Evolutionary conservation across 257 asterid species (phyloP), one percentile per base, ranked within the genome.

Genomic region (Anisodus tanguticus): DNA sequence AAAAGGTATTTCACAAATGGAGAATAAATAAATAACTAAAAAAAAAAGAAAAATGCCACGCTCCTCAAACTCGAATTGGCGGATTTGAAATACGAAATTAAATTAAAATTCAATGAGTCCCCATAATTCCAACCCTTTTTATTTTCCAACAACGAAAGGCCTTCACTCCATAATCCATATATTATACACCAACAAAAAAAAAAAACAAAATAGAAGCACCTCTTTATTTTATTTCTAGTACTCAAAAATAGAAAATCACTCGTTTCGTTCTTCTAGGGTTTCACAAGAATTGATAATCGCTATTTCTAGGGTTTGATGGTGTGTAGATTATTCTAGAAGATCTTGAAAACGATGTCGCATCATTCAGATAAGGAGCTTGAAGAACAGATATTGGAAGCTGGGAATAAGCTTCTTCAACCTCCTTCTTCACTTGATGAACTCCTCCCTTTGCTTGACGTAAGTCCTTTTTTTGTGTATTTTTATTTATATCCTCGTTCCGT

Each of bases 401-500:
- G 98, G 87, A 86, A 83, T 83, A 88, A 89, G 86, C 97, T 96
- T 86, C 90, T 87, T 54, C 87, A 86, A 85, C 97, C 92, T 69
- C 95, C 97, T 2, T 16, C 95, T 62, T 87, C 93, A 11, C 80
- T 76, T 54, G 95, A 92, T 7, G 92, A 93, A 64, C 95, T 96
- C 80, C 91, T 94, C 66, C 84, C 89, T 45, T 88, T 94, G 86
- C 98, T 96, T 82, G 98, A 96, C 85, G 99, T 96, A 90, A 91
- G 93, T 80, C 71, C 83, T 80, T 31, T 41, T 7, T 41, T 47
- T 17, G n/a, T 19, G 31, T 26, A 10, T 39, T 83, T 72, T 55
- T 62, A 58, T 66, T 47, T 22, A 22, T 22, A 0, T 22, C 0
- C 26, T 22, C 26, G 26, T 22, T 22, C 26, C 26, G 26, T 22